A percentile compares a stretch with the other conserved stretches of the same genome.
Evolutionary conservation across 345 rosid species (phyloP).

Genomic region (Populus ilicifolia): DNA sequence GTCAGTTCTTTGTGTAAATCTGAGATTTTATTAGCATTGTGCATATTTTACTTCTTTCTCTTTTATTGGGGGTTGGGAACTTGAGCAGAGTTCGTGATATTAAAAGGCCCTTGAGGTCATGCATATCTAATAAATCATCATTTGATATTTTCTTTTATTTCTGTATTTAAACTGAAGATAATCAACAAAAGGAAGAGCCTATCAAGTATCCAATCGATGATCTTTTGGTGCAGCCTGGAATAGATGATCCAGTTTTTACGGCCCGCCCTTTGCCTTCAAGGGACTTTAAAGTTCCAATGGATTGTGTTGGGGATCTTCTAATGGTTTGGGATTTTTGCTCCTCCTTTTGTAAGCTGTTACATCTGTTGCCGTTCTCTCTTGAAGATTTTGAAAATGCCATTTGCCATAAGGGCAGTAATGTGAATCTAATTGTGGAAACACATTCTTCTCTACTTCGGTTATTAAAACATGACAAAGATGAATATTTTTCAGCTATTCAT

Average conservation of each 20-base stretch:
- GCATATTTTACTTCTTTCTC: neutral
- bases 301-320: conserved; percentile 80
- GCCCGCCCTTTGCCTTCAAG: conserved; percentile 72
- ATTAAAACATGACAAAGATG: conserved; percentile 52
- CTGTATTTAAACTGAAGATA: conserved; percentile 38
- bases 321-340: conserved; percentile 97
- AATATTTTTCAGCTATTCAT: conserved; percentile 36
- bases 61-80: neutral
- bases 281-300: conserved; percentile 71
- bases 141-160: neutral
- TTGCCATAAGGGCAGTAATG: conserved; percentile 80
- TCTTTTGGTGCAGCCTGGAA: conserved; percentile 60
- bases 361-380: conserved; percentile 71
- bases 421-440: conserved; percentile 68
- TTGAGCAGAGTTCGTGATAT: neutral
- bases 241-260: conserved; percentile 65
- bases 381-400: conserved; percentile 93
- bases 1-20: neutral
- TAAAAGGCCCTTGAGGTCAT: neutral
- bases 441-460: conserved; percentile 78
- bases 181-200: conserved; percentile 34
- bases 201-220: conserved; percentile 91
- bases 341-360: conserved; percentile 67
- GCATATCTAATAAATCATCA: neutral
- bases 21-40: neutral